Conservation (phyloP, 2,329 filamentous ascomycete species). For the Rugonectria rugulosa region DNA sequence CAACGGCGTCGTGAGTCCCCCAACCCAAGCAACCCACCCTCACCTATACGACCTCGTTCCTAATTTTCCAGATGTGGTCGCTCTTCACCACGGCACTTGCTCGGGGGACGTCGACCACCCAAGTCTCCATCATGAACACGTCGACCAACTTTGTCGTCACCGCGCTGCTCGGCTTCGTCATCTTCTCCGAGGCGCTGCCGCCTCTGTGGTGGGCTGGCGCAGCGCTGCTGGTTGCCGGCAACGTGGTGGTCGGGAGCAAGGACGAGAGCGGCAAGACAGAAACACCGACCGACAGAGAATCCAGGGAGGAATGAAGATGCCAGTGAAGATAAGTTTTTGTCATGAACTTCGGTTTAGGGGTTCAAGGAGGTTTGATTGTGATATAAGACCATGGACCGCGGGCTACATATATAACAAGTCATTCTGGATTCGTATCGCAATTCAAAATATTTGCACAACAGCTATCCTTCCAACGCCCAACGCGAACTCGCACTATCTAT, state of each 20-base stretch:
- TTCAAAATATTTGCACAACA: too few species aligned
- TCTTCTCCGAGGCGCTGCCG: slow-evolving; percentile 77
- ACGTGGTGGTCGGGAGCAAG: slow-evolving; percentile 78
- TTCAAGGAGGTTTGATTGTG: too few species aligned
- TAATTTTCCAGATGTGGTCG: slow-evolving; percentile 72
- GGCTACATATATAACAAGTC: too few species aligned
- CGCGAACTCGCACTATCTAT: slow-evolving; percentile 21
- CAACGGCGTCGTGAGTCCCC: slow-evolving; percentile 68
- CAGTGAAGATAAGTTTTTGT: not conserved
- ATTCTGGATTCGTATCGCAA: too few species aligned
- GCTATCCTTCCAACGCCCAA: too few species aligned
- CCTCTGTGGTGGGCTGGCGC: slow-evolving; percentile 81
- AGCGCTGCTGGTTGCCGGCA: slow-evolving; percentile 74
- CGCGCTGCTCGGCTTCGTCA: slow-evolving; percentile 71
- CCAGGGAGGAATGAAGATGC: slow-evolving; percentile 36
- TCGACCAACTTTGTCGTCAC: slow-evolving; percentile 84
- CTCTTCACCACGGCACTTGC: slow-evolving; percentile 83
- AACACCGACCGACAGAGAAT: slow-evolving; percentile 21
- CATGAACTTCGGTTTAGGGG: not conserved
- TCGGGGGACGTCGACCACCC: slow-evolving; percentile 75
- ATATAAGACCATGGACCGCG: too few species aligned
- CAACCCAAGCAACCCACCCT: not conserved
- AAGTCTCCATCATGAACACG: slow-evolving; percentile 84
- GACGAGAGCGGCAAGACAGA: slow-evolving; percentile 57
- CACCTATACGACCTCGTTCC: not conserved